Conservation (phyloP, 2,329 filamentous ascomycete genomes). For the Penicillium sp. region DNA sequence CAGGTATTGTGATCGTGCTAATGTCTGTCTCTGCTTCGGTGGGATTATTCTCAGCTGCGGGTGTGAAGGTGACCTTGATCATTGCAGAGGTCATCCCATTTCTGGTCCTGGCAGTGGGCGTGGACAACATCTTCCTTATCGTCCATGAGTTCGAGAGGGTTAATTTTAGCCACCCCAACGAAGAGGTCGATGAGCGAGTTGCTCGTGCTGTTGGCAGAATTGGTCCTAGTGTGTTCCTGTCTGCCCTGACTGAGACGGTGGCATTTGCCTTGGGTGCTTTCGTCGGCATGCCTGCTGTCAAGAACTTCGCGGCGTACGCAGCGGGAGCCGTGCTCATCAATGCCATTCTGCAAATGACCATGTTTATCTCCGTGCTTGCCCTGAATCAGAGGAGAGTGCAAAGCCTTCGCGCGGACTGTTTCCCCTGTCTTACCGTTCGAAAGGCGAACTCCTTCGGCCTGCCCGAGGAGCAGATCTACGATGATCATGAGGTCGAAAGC, state of each 20-base stretch:
- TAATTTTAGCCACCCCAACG: constrained; percentile 86
- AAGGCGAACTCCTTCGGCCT: constrained; percentile 66
- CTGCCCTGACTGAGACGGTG: constrained; percentile 88
- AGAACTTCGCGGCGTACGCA: constrained; percentile 95
- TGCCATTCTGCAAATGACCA: constrained; percentile 91
- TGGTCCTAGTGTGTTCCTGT: constrained; percentile 93
- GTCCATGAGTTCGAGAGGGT: constrained; percentile 97
- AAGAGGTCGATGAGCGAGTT: constrained; percentile 80
- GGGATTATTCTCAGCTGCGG: constrained; percentile 86
- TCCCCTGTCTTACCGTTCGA: constrained; percentile 82
- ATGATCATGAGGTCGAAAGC: constrained; percentile 75
- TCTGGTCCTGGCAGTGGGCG: constrained; percentile 90
- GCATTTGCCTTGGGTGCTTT: constrained; percentile 90
- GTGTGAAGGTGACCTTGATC: constrained; percentile 92
- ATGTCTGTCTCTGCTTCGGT: constrained; percentile 98
- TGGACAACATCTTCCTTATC: constrained; percentile 98
- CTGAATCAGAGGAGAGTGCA: constrained; percentile 91
- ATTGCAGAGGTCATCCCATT: constrained; percentile 99
- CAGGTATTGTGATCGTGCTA: constrained; percentile 90
- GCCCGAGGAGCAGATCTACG: constrained; percentile 66
- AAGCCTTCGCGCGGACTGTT: constrained; percentile 81
- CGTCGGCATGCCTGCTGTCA: constrained; percentile 95
- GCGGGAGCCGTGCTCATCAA: constrained; percentile 97
- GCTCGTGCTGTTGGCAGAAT: constrained; percentile 89
- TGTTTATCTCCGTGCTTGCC: constrained; percentile 89